Evolutionary conservation across 2,329 filamentous ascomycete genomes (phyloP).

Genomic region (Paecilomyces fulvus): DNA sequence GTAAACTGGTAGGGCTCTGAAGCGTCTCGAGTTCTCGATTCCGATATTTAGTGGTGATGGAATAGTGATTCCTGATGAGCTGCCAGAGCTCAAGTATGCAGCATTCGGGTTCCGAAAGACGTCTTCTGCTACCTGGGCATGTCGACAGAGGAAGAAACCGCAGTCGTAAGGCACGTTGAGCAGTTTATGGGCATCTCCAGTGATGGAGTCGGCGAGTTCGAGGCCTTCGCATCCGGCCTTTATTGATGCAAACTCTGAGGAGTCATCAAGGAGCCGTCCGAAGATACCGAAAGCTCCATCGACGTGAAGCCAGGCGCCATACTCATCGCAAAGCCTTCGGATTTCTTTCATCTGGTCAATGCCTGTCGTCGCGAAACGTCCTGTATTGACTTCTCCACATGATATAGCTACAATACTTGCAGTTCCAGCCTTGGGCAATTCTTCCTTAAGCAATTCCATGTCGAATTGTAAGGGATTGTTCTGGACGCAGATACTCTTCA

Average conservation of each 20-base stretch:
- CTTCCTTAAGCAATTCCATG: constrained; percentile 53
- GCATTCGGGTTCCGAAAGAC: constrained; percentile 81
- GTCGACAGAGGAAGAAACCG: constrained; percentile 75
- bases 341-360: constrained; percentile 53
- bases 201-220: constrained; percentile 78
- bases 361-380: constrained; percentile 60
- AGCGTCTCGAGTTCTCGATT: constrained; percentile 83
- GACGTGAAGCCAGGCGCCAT: constrained; percentile 79
- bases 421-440: constrained; percentile 45
- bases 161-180: constrained; percentile 92
- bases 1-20: constrained; percentile 85
- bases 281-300: constrained; percentile 89
- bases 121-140: constrained; percentile 47
- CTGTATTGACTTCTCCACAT: constrained; percentile 84
- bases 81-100: constrained; percentile 56
- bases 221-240: constrained; percentile 52
- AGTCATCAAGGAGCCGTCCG: constrained; percentile 54
- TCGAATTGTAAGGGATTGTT: constrained; percentile 61
- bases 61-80: constrained; percentile 37
- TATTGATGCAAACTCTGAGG: constrained; percentile 47
- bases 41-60: constrained; percentile 81
- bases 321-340: constrained; percentile 60
- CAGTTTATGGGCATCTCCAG: constrained; percentile 82
- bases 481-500: constrained; percentile 49
- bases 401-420: constrained; percentile 75